Percentiles rank a stretch among this genome's conserved stretches.
phyloP scores from a whole-genome alignment of 2,329 filamentous ascomycete species.

The Penicillium glabrum region DNA sequence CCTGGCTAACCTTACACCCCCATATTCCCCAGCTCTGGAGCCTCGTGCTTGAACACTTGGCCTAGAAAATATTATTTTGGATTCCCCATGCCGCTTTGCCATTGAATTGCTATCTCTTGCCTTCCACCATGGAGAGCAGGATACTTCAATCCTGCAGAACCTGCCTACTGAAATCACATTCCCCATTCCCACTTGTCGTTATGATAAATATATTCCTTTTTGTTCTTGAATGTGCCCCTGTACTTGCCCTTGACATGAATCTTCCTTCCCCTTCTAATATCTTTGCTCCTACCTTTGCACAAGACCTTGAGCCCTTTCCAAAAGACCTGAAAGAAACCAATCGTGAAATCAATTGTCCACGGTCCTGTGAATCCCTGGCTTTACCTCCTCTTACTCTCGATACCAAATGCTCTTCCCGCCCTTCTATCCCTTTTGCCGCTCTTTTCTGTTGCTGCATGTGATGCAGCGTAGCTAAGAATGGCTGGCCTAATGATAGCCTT shows the following conservation, averaged over 20 bases:
- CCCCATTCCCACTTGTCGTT: conserved; percentile 23
- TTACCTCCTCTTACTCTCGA: conserved; percentile 3
- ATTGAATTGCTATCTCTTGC: conserved; percentile 2
- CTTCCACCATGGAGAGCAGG: background rate
- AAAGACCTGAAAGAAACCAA: conserved; percentile 10
- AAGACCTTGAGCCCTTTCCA: background rate
- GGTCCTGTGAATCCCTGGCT: background rate
- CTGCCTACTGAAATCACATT: background rate
- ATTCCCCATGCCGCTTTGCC: conserved; percentile 4
- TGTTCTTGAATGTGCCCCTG: conserved; percentile 10
- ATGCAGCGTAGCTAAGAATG: conserved; percentile 15
- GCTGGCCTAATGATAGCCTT: conserved; percentile 13
- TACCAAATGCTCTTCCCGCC: conserved; percentile 8
- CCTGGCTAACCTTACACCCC: background rate
- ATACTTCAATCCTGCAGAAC: background rate
- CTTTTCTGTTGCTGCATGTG: background rate
- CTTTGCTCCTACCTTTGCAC: conserved; percentile 5
- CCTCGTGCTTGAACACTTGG: background rate
- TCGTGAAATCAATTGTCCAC: conserved; percentile 6
- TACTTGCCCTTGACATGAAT: conserved; percentile 16
- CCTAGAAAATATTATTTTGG: background rate
- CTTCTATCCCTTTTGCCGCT: background rate
- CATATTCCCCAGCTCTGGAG: background rate
- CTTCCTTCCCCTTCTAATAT: conserved; percentile 20
- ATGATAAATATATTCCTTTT: conserved; percentile 29